These are phyloP conservation scores for Wickerhamiella lipophila DNA, from an alignment of 805 yeast species.

Conservation along the genomic window DNA sequence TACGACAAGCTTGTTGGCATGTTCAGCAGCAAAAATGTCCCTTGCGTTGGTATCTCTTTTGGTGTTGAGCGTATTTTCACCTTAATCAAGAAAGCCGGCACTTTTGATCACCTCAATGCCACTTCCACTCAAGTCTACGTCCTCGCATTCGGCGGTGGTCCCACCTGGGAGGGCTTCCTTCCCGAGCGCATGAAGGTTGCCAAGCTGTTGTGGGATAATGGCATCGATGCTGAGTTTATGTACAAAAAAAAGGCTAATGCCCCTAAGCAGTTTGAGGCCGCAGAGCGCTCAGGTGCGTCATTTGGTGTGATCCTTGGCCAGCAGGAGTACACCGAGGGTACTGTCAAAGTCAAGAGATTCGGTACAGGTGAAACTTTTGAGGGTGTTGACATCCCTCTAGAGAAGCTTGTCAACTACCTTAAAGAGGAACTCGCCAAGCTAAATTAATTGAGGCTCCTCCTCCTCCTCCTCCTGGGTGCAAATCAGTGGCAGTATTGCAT, in stretches of 20 bases:
- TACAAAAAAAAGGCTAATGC: slow-evolving; percentile 90
- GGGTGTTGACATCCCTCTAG: slow-evolving; percentile 63
- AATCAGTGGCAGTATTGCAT: too few relatives aligned
- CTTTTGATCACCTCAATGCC: slow-evolving; percentile 56
- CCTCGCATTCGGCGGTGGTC: slow-evolving; percentile 98
- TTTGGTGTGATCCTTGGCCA: slow-evolving; percentile 89
- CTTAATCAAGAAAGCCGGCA: slow-evolving; percentile 62
- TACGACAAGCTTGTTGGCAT: slow-evolving; percentile 93
- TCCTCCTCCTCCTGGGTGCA: too few relatives aligned
- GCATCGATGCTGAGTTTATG: slow-evolving; percentile 80
- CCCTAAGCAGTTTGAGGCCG: slow-evolving; percentile 94
- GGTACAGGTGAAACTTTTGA: slow-evolving; percentile 81
- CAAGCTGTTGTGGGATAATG: slow-evolving; percentile 72
- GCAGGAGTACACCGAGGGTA: slow-evolving; percentile 76
- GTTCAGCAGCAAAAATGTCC: slow-evolving; percentile 86
- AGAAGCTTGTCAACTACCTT: slow-evolving; percentile 43
- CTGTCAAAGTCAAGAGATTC: slow-evolving; percentile 71
- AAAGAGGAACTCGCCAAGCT: slow-evolving; percentile 35
- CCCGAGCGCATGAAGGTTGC: slow-evolving; percentile 84
- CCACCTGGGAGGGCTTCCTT: slow-evolving; percentile 86
- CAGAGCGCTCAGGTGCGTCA: slow-evolving; percentile 86
- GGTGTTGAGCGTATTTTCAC: slow-evolving; percentile 95
- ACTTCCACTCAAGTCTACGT: slow-evolving; percentile 85
- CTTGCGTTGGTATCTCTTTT: slow-evolving; percentile 94
- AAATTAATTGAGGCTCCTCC: background rate